phyloP scores from a whole-genome alignment of 2,329 filamentous ascomycete genomes.

The Juglanconis juglandina region DNA sequence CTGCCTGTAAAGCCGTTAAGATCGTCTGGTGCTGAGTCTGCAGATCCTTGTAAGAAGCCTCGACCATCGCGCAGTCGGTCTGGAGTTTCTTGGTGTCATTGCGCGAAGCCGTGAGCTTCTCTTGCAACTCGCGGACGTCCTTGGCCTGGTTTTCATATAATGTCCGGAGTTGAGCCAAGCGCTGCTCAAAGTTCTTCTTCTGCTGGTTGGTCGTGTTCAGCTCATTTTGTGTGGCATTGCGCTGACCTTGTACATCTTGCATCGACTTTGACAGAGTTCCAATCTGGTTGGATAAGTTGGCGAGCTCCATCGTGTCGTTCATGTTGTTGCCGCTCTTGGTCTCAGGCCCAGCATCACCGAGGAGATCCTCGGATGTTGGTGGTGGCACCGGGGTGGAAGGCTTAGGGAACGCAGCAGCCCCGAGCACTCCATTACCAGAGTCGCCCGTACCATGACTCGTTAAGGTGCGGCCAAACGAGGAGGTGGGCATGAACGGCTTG shows the following conservation, averaged over 20 bases:
- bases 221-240: conserved; percentile 74
- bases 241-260: conserved; percentile 85
- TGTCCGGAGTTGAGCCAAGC: conserved; percentile 78
- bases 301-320: conserved; percentile 85
- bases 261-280: conserved; percentile 88
- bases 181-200: conserved; percentile 88
- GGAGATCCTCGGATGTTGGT: conserved; percentile 69
- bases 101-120: conserved; percentile 71
- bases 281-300: conserved; percentile 94
- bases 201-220: conserved; percentile 77
- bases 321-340: conserved; percentile 71
- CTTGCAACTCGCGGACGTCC: conserved; percentile 78
- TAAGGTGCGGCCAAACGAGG: conserved; percentile 83
- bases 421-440: conserved; percentile 27
- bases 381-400: conserved; percentile 20
- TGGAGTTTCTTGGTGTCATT: conserved; percentile 82
- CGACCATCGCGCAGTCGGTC: conserved; percentile 77
- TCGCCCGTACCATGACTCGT: conserved; percentile 73
- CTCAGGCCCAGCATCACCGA: conserved; percentile 87
- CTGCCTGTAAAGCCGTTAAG: conserved; percentile 69
- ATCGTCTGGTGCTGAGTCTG: conserved; percentile 79
- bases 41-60: conserved; percentile 76
- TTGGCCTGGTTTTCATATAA: conserved; percentile 93
- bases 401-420: conserved; percentile 30
- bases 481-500: conserved; percentile 89